Percentiles rank a stretch among this genome's conserved stretches.
Conservation (phyloP, 2,329 filamentous ascomycete genomes). For the Tolypocladium cylindrosporum region DNA sequence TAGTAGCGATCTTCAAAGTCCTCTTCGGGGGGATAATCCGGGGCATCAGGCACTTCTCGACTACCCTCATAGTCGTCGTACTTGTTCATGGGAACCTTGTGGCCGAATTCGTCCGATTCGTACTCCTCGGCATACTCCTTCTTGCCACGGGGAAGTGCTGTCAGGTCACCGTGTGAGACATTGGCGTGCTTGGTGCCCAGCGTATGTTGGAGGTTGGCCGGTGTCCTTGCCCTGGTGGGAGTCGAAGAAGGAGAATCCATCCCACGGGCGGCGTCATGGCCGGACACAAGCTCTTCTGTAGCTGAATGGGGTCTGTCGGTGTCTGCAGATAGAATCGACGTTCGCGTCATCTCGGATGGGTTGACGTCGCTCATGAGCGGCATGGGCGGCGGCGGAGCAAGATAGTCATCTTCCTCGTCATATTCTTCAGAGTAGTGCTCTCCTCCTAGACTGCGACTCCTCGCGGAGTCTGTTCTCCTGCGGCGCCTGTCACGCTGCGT, state of each 20-base stretch:
- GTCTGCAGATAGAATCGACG: conserved; percentile 75
- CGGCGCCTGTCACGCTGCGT: conserved; percentile 41
- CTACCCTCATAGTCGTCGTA: conserved; percentile 31
- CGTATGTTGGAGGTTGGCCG: conserved; percentile 44
- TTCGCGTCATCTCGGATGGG: conserved; percentile 77
- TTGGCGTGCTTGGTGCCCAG: conserved; percentile 61
- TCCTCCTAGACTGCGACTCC: conserved; percentile 32
- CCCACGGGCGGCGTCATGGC: conserved; percentile 54
- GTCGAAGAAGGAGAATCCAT: conserved; percentile 50
- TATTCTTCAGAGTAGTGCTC: conserved; percentile 39
- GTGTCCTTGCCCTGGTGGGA: conserved; percentile 50
- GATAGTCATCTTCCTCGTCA: conserved; percentile 40
- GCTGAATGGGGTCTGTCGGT: conserved; percentile 64
- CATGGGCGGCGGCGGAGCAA: conserved; percentile 61
- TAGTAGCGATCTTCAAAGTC: conserved; percentile 38
- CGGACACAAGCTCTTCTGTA: conserved; percentile 49
- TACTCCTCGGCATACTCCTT: conserved; percentile 35
- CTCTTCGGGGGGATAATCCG: conserved; percentile 28
- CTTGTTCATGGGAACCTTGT: conserved; percentile 29
- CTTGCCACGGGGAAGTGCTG: conserved; percentile 39
- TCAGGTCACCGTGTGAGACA: conserved; percentile 49
- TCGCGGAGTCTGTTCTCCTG: conserved; percentile 38
- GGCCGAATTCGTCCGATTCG: conserved; percentile 35
- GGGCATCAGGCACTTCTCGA: conserved; percentile 16
- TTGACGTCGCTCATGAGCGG: conserved; percentile 80